These are phyloP conservation scores for Papiliotrema flavescens DNA, from an alignment of 1,284 basidiomycete genomes.

Conservation along the genomic window DNA sequence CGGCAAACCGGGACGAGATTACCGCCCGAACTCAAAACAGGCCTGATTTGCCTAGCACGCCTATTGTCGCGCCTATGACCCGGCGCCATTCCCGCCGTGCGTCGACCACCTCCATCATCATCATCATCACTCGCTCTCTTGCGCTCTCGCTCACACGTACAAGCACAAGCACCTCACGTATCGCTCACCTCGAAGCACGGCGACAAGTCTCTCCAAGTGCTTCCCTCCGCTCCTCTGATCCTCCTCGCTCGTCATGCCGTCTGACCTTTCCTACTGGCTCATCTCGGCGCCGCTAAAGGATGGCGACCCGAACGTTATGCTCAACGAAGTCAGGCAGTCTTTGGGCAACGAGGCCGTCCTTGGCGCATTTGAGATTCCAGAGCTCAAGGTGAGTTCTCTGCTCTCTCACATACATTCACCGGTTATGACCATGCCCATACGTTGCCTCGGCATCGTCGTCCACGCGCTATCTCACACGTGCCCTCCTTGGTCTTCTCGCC, in stretches of 20 bases:
- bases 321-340: slow-evolving; percentile 47
- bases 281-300: slow-evolving; percentile 54
- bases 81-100: no score
- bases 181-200: not conserved
- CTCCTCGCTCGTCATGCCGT: slow-evolving; percentile 47
- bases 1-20: no score
- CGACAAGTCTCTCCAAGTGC: not conserved
- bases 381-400: slow-evolving; percentile 41
- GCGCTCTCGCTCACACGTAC: not conserved
- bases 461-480: not conserved
- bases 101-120: not conserved
- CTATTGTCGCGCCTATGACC: no score
- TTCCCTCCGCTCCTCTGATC: not conserved
- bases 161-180: not conserved
- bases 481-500: not conserved
- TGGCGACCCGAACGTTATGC: slow-evolving; percentile 51
- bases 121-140: not conserved
- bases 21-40: no score
- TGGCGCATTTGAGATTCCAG: slow-evolving; percentile 47
- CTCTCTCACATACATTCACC: no score
- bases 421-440: not conserved
- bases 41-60: no score
- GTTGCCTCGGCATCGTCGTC: not conserved
- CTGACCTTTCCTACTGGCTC: slow-evolving; percentile 55
- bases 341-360: slow-evolving; percentile 44